Base-by-base conservation (phyloP, 371 early-diverging fungal species). In the Rhizopus microsporus region DNA sequence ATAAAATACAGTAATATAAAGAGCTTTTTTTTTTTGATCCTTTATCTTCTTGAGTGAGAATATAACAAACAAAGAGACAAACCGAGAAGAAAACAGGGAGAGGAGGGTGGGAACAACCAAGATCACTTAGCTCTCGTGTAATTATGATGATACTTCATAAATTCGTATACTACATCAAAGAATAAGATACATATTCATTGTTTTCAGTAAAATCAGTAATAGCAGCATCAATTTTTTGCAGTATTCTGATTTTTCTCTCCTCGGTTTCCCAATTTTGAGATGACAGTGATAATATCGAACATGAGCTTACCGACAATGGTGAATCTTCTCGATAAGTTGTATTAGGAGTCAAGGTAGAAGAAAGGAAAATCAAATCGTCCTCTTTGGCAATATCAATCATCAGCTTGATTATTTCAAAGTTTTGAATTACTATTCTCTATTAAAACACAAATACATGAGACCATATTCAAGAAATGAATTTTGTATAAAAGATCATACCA, bases 351-450 rank as follows among this genome's bases (percentile, higher is more conserved):
- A 55, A 35, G 9, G 56, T 46, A 13, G 46, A 46, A 39, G 56
- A 47, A 56, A 56, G 48, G n/a, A 56, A 48, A 30, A 31, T 30
- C 30, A 32, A 56, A 49, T 37, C 42, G 30, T 40, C 54, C 42
- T 40, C 31, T 40, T 47, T 56, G 31, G 6, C 51, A 57, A 57
- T 50, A 42, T 57, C 57, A 57, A 33, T 42, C 43, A 57, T 57
- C 5, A 57, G 57, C 51, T 57, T 57, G 43, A 57, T 57, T 32
- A 57, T 57, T 57, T 57, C 51, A 50, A 57, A 57, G 57, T 42
- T 57, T 10, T 33, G 39, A 34, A 50, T 57, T 50, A 57, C 44
- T 44, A 57, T 51, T 57, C 51, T 57, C 51, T 51, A 44, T 56
- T 37, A 23, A 56, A 50, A 50, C 46, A 56, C 47, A 56, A 47